phyloP scores from a whole-genome alignment of 768 basidiomycete species.

The Trametes coccinea region DNA sequence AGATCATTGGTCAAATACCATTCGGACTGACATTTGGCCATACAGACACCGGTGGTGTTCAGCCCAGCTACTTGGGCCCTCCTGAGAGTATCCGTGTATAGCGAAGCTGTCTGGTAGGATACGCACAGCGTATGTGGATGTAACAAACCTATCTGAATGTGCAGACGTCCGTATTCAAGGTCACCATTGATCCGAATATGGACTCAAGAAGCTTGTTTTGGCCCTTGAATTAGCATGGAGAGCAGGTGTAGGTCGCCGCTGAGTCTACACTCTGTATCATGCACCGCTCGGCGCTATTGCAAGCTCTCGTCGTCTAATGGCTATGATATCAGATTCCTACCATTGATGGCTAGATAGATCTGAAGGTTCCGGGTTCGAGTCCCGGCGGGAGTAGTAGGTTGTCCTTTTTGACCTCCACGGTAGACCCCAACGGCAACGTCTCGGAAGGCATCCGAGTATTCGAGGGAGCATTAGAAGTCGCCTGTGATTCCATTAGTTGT shows the following conservation, averaged over 20 bases:
- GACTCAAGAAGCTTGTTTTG: too few species aligned
- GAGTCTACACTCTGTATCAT: too few species aligned
- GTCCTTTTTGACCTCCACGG: background rate
- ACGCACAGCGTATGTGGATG: too few species aligned
- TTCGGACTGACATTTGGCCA: background rate
- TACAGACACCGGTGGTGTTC: conserved; percentile 56
- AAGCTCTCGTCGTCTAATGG: conserved; percentile 26
- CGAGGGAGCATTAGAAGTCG: too few species aligned
- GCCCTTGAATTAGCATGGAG: too few species aligned
- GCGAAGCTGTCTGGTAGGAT: background rate
- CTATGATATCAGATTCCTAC: conserved; percentile 26
- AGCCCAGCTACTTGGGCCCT: conserved; percentile 61
- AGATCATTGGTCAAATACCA: background rate
- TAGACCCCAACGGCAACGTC: too few species aligned
- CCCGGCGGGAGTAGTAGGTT: conserved; percentile 22
- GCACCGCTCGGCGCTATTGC: background rate
- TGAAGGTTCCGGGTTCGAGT: conserved; percentile 27
- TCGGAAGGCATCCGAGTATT: too few species aligned
- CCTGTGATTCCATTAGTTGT: too few species aligned
- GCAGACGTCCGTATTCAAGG: too few species aligned
- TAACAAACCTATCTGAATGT: too few species aligned
- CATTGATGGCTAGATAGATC: conserved; percentile 2
- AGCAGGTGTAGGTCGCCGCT: too few species aligned
- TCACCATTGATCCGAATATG: too few species aligned
- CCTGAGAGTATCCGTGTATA: conserved; percentile 51